phyloP scores from a whole-genome alignment of 73 alveolate genomes.

The Stentor coeruleus region DNA sequence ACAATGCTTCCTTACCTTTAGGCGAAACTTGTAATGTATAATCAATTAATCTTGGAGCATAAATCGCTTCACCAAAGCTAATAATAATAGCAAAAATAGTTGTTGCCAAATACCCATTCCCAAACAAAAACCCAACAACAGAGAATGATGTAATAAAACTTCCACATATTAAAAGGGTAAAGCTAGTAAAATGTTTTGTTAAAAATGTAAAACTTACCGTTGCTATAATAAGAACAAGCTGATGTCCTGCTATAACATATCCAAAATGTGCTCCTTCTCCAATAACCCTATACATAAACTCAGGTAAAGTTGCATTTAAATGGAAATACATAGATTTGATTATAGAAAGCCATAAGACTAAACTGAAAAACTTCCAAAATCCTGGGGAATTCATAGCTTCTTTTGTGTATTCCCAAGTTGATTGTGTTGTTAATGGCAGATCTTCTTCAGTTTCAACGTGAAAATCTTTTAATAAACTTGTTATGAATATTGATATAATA shows the following conservation, averaged over 20 bases:
- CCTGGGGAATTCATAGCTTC: background rate
- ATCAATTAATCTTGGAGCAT: conserved; percentile 19
- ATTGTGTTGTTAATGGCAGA: background rate
- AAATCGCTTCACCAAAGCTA: conserved; percentile 12
- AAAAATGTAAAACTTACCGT: background rate
- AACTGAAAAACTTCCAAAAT: conserved; percentile 5
- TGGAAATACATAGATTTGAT: background rate
- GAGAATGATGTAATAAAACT: background rate
- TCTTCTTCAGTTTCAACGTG: background rate
- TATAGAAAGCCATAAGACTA: background rate
- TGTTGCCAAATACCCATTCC: background rate
- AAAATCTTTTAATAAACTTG: background rate
- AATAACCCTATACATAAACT: conserved; percentile 23
- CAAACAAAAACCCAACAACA: background rate
- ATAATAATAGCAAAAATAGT: background rate
- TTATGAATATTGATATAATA: background rate
- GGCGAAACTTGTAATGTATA: conserved; percentile 17
- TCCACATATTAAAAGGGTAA: background rate
- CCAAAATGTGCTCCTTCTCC: conserved; percentile 29
- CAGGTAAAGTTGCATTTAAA: conserved; percentile 10
- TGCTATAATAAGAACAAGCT: background rate
- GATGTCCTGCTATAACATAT: background rate
- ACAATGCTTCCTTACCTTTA: conserved; percentile 11
- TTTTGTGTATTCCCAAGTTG: background rate
- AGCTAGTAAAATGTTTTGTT: background rate